phyloP scores from a whole-genome alignment of 2,329 filamentous ascomycete genomes.

The Fusarium ambrosium region DNA sequence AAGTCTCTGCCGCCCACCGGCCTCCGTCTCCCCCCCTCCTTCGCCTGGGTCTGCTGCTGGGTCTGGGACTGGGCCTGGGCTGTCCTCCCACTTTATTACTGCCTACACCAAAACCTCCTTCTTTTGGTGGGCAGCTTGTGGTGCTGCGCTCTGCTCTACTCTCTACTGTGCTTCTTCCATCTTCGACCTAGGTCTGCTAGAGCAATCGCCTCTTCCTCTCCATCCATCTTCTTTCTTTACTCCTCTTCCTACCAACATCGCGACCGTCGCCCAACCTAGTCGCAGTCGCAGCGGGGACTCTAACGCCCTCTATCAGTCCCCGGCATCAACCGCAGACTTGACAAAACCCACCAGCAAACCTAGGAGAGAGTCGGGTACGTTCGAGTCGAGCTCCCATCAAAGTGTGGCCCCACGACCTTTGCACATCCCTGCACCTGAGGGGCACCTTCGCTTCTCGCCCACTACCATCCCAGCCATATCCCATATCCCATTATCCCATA shows the following conservation, averaged over 20 bases:
- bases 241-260: neutral
- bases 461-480: conserved; percentile 35
- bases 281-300: neutral
- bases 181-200: conserved; percentile 19
- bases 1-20: conserved; percentile 17
- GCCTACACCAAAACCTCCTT: conserved; percentile 34
- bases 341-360: conserved; percentile 10
- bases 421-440: conserved; percentile 46
- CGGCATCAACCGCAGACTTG: neutral
- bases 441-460: conserved; percentile 48
- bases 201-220: conserved; percentile 2
- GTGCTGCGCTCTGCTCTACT: neutral
- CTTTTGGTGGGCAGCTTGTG: conserved; percentile 31
- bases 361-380: conserved; percentile 26
- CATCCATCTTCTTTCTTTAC: neutral
- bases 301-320: neutral
- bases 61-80: neutral
- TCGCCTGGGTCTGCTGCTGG: neutral
- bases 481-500: conserved; percentile 38
- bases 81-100: neutral
- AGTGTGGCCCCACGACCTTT: conserved; percentile 45
- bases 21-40: conserved; percentile 25
- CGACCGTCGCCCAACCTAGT: neutral
- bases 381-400: conserved; percentile 32
- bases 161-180: conserved; percentile 33